Evolutionary conservation across 805 yeast genomes (phyloP), one percentile per base, ranked within the genome.

Genomic region (Myxozyma vanderwaltii): DNA sequence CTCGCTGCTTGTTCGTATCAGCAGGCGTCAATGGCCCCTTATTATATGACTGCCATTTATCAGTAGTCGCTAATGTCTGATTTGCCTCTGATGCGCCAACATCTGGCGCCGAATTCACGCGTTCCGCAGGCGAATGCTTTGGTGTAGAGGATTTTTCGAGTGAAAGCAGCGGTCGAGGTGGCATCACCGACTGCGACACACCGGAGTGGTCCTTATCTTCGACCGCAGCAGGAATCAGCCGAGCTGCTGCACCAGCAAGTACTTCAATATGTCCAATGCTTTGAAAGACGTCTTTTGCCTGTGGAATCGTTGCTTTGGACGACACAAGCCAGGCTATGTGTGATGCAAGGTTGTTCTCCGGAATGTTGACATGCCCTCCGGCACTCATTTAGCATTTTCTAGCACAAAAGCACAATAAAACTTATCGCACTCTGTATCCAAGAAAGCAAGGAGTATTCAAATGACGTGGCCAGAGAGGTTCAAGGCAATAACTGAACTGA

Each of bases 271-370:
- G 5, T 13, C 50, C 58, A 3, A 49, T 51, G 13, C 23, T 21
- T 21, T n/a, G 43, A 23, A 26, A n/a, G 13, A 43, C 15, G 40
- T 48, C 51, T 15, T 4, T 19, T 3, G 44, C 24, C 31, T 24
- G 40, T 0, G 63, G 61, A 19, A 45, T 36, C 12, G 51, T 33
- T 13, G 63, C 61, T 35, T 41, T 36, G 23, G 57, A 31, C 4
- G 24, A 7, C 27, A 33, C 29, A 4, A 61, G 51, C 64, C 64
- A 61, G 47, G 43, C 52, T n/a, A 46, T 29, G 33, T 61, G 62
- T 23, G 24, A 23, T 8, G 31, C 47, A 38, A 59, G 49, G 44
- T 59, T 59, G 38, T 59, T 59, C 26, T 27, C 45, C 6, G 58
- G 60, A 17, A 24, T 10, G 48, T 12, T 17, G 44, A 35, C 40